These are phyloP conservation scores for Geotrichum restrictum DNA, from an alignment of 1,139 yeast genomes.

Conservation along the genomic window DNA sequence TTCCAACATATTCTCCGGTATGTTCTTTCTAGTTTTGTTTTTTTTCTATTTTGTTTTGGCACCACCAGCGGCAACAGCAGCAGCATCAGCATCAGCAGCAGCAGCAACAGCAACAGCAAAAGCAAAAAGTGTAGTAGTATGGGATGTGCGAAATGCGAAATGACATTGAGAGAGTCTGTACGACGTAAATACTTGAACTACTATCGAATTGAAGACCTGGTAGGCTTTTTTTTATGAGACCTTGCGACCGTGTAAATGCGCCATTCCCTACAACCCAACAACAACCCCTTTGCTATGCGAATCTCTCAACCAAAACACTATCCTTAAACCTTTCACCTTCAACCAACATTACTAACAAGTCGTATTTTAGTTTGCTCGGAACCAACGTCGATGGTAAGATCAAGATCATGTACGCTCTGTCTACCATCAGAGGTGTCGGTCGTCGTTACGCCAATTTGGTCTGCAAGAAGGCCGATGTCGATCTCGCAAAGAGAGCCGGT, in stretches of 20 bases:
- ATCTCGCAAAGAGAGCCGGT: conserved; percentile 98
- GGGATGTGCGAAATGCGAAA: not conserved
- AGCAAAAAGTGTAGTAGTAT: not conserved
- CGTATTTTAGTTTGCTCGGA: conserved; percentile 90
- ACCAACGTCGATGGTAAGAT: conserved; percentile 99
- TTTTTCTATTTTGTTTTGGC: too few relatives aligned
- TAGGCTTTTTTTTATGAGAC: too few relatives aligned
- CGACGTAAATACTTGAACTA: too few relatives aligned
- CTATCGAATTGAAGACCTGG: too few relatives aligned
- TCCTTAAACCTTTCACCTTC: not conserved
- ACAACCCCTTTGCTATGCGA: not conserved
- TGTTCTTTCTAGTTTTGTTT: conserved; percentile 39
- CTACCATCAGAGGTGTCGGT: conserved; percentile 99
- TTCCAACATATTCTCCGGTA: conserved; percentile 99
- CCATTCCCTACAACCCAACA: too few relatives aligned
- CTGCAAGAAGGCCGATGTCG: conserved; percentile 99
- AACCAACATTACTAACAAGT: not conserved
- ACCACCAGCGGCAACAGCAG: not conserved
- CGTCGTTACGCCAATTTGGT: conserved; percentile 99
- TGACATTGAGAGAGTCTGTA: too few relatives aligned
- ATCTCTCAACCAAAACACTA: not conserved
- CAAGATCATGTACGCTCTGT: conserved; percentile 99
- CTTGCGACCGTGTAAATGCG: too few relatives aligned
- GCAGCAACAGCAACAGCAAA: not conserved
- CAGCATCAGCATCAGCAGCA: not conserved